Base-by-base conservation (phyloP, 805 yeast genomes). In the Suhomyces sp. region DNA sequence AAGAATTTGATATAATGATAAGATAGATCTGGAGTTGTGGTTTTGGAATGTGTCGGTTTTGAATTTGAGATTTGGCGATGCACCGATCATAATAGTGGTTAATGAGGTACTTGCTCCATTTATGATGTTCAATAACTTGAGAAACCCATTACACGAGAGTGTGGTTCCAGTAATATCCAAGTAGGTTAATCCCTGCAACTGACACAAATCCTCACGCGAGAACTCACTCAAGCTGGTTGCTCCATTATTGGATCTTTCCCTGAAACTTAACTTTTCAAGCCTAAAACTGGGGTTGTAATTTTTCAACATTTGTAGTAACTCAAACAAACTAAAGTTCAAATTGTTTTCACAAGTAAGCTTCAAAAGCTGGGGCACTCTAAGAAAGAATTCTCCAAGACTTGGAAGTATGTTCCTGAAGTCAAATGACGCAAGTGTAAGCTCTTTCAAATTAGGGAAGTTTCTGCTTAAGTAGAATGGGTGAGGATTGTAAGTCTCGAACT, bases 341-440 rank as follows among this genome's bases (percentile, higher is more conserved):
- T 65, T 65, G 41, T 65, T 61, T 35, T 68, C 72, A 17, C 67
- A 37, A 18, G 53, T 50, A 2, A 67, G 15, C 5, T 35, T 40
- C 26, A 36, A 47, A n/a, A 63, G 37, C 9, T 42, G 28, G 1
- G 42, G 40, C 6, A 50, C 32, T 2, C 24, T 44, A 1, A 46
- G 24, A n/a, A 64, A 38, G 28, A 63, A 56, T 3, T 42, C 41
- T 3, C 68, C 66, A 15, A 64, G 50, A 3, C 28, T 28, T 8
- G 58, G 57, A 6, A 59, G 51, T 8, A 40, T 38, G 25, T 54
- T 51, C 1, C 33, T 30, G 32, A 67, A 63, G 34, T 63, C 63
- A 39, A 49, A 63, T n/a, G 62, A 56, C 0, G 54, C 60, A 6
- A 66, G 35, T 2, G 56, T 48, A 10, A 65, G 39, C 20, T 45